Evolutionary conservation across 805 yeast genomes (phyloP).

Genomic region (Metschnikowia hibisci): DNA sequence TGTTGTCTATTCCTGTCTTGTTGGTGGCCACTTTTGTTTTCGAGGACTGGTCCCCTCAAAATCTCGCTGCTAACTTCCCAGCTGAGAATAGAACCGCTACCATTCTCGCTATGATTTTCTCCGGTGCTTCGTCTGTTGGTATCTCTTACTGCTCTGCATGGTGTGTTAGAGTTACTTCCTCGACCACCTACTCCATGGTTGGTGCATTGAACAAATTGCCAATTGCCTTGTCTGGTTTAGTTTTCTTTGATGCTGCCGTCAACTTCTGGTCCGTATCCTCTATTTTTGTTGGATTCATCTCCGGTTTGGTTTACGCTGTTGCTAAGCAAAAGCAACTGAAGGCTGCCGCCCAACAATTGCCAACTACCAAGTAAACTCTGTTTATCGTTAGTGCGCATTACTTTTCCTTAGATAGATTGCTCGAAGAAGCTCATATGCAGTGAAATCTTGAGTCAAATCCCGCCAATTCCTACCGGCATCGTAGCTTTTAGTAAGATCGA

Average conservation of each 20-base stretch:
- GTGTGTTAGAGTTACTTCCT: conserved; percentile 99
- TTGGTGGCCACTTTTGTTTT: conserved; percentile 67
- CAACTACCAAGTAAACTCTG: conserved; percentile 18
- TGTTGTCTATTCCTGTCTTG: conserved; percentile 87
- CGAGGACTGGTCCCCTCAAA: conserved; percentile 91
- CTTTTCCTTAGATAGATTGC: conserved; percentile 1
- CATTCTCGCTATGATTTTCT: conserved; percentile 78
- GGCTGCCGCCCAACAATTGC: conserved; percentile 32
- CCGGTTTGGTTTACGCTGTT: conserved; percentile 93
- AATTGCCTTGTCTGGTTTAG: conserved; percentile 89
- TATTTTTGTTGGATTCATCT: conserved; percentile 86
- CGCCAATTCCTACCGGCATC: neutral
- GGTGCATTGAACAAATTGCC: conserved; percentile 99
- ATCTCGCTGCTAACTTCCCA: conserved; percentile 77
- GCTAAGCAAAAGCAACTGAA: conserved; percentile 89
- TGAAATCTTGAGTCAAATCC: neutral
- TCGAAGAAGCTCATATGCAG: neutral
- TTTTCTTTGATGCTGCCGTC: conserved; percentile 92
- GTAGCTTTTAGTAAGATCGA: neutral
- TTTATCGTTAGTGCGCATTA: neutral
- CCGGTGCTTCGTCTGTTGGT: conserved; percentile 94
- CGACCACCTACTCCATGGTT: conserved; percentile 98
- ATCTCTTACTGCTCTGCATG: conserved; percentile 98
- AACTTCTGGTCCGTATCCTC: conserved; percentile 90
- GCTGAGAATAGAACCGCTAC: conserved; percentile 62